Base-by-base conservation (phyloP, 2,329 filamentous ascomycete genomes). In the Thelonectria rubi region DNA sequence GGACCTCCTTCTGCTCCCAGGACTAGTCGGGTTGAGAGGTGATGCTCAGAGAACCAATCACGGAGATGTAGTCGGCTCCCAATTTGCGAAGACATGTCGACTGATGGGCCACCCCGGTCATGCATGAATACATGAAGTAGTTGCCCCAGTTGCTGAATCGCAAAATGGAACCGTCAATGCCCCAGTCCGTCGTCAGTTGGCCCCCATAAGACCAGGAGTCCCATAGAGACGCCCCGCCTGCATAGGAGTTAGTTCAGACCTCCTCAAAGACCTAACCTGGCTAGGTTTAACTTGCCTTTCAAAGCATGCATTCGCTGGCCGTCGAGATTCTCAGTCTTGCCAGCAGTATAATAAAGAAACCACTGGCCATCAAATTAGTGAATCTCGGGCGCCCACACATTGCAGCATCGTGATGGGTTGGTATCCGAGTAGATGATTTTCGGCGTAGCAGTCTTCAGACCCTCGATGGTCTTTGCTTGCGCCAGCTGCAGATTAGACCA, bases 301-400 rank as follows among this genome's bases (percentile, higher is more conserved):
- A 87, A 76, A 18, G 84, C 85, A 58, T 87, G 81, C 4, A 80
- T 72, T 11, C 81, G 78, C 71, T 88, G 85, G 2, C 78, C 77
- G 32, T 81, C 81, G 1, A 86, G 73, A 62, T 84, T 77, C 3
- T 73, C 75, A 2, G 72, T 71, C 21, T 75, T 76, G 1, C 84
- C 83, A 1, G 83, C 82, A 0, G 84, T 83, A 69, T 86, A 87
- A 73, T 87, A 87, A 40, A 87, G 79, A 58, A 84, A 86, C 84
- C 84, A 81, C 17, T 56, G 68, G 14, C 73, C 75, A n/a, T 80
- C 77, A 8, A 86, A 69, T 58, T 81, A 81, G 66, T 86, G 84
- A 0, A 86, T 74, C 65, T 86, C 84, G 0, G 84, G 85, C 0
- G 85, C 84, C 85, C 85, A 88, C 39, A 87, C 80, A 55, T 85